Conservation (phyloP, 2,329 filamentous ascomycete species). For the Ophioceras dolichostomum region DNA sequence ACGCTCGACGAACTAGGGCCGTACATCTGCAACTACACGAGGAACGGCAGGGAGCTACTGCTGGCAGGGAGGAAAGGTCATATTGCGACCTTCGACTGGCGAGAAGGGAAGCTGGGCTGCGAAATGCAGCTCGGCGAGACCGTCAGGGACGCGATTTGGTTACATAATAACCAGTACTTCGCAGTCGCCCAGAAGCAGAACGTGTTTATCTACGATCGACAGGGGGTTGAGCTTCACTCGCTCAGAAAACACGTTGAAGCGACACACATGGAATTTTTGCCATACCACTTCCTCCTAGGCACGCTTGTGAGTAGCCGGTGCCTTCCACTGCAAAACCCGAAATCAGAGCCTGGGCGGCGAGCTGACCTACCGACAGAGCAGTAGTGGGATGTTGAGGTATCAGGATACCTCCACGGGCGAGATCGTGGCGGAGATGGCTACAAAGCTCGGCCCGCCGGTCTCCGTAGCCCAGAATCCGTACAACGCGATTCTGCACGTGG, state of each 20-base stretch:
- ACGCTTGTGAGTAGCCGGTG: constrained; percentile 27
- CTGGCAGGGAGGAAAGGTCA: constrained; percentile 87
- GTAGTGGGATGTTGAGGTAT: constrained; percentile 79
- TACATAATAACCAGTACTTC: constrained; percentile 91
- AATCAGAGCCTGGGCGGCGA: too few species aligned
- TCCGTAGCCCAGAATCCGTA: constrained; percentile 79
- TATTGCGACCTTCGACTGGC: constrained; percentile 94
- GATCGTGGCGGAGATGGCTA: constrained; percentile 74
- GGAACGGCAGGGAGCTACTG: constrained; percentile 77
- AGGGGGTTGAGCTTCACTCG: constrained; percentile 86
- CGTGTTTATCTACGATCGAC: constrained; percentile 89
- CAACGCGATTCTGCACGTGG: constrained; percentile 85
- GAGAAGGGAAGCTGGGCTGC: constrained; percentile 79
- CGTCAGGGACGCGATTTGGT: constrained; percentile 76
- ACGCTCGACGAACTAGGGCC: constrained; percentile 74
- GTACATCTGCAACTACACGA: constrained; percentile 78
- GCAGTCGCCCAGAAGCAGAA: constrained; percentile 94
- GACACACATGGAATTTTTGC: constrained; percentile 86
- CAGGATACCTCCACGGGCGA: constrained; percentile 92
- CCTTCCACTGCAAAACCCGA: too few species aligned
- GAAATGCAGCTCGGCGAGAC: constrained; percentile 82
- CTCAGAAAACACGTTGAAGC: constrained; percentile 85
- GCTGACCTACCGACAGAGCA: constrained; percentile 37
- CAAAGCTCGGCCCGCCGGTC: constrained; percentile 71
- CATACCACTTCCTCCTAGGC: constrained; percentile 88